Evolutionary conservation across 495 filamentous ascomycete species (phyloP), one percentile per base, ranked within the genome.

Genomic region (Margaritispora aquatica): DNA sequence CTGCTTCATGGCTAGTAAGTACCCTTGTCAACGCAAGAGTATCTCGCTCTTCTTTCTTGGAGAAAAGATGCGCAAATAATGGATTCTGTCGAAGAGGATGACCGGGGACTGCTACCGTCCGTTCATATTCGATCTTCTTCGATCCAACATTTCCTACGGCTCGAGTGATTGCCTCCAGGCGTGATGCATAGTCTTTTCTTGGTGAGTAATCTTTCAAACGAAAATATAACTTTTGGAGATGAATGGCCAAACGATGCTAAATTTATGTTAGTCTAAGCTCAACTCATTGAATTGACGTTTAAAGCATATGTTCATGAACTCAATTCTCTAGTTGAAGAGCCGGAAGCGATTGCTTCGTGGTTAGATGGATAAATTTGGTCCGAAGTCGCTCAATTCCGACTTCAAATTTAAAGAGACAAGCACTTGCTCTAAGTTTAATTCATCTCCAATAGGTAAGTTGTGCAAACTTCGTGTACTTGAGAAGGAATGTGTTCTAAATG

Each of bases 201-300:
- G 86, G 88, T 19, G 80, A 76, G 67, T 89, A 89, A 65, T 89
- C 84, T 66, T 83, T 87, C 1, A 90, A 70, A 0, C 81, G 73
- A 20, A 79, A 65, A 19, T 89, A 89, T 17, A 89, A 70, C 62
- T 84, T 86, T 60, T 88, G 85, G 1, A 89, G 77, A 67, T 88
- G 84, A 13, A 86, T 70, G 20, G 87, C 85, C 17, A 88, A 71
- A 17, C 84, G 77, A 68, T 88, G 79, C 31, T 52, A 44, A 51
- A 13, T 13, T 34, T 5, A 13, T 34, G 29, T 34, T 34, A 34
- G 29, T n/a, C n/a, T n/a, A n/a, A n/a, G n/a, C n/a, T n/a, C n/a
- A n/a, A n/a, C n/a, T n/a, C n/a, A n/a, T n/a, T n/a, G n/a, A n/a
- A n/a, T n/a, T n/a, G n/a, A n/a, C n/a, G n/a, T n/a, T n/a, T n/a